A percentile compares a stretch with the other conserved stretches of the same genome.
Evolutionary conservation across 2,329 filamentous ascomycete species (phyloP).

Genomic region (Thielaviopsis euricoi): DNA sequence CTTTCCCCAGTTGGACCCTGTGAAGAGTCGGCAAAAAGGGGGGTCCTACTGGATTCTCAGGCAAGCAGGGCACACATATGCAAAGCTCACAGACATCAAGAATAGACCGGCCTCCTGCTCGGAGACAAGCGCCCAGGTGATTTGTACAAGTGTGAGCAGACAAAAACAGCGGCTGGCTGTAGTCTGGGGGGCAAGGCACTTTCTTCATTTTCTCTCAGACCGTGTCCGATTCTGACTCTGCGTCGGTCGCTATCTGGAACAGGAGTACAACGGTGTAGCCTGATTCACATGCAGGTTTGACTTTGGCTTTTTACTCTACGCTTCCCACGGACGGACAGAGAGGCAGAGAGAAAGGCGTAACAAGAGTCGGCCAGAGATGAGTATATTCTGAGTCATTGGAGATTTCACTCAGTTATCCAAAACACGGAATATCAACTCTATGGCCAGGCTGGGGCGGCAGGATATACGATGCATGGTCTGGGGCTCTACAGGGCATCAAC

Average conservation of each 20-base stretch:
- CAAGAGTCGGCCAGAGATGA: too few relatives aligned
- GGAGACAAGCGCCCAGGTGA: not conserved
- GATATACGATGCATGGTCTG: not conserved
- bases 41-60: not conserved
- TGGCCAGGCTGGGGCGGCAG: too few relatives aligned
- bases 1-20: not conserved
- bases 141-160: not conserved
- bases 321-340: not conserved
- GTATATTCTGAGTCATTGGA: too few relatives aligned
- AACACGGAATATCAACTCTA: too few relatives aligned
- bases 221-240: not conserved
- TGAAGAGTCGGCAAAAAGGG: not conserved
- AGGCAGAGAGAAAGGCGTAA: too few relatives aligned
- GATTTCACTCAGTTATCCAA: too few relatives aligned
- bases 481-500: not conserved
- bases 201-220: not conserved
- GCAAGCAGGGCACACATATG: not conserved
- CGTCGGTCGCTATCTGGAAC: not conserved
- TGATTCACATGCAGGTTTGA: not conserved
- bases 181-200: not conserved
- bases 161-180: not conserved
- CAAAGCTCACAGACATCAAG: not conserved
- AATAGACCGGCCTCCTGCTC: not conserved
- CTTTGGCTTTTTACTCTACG: not conserved
- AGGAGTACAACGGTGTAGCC: not conserved